Percentiles rank a stretch among this genome's conserved stretches.
Evolutionary conservation across 495 filamentous ascomycete genomes (phyloP).

Genomic region (Apiosordaria backusii): DNA sequence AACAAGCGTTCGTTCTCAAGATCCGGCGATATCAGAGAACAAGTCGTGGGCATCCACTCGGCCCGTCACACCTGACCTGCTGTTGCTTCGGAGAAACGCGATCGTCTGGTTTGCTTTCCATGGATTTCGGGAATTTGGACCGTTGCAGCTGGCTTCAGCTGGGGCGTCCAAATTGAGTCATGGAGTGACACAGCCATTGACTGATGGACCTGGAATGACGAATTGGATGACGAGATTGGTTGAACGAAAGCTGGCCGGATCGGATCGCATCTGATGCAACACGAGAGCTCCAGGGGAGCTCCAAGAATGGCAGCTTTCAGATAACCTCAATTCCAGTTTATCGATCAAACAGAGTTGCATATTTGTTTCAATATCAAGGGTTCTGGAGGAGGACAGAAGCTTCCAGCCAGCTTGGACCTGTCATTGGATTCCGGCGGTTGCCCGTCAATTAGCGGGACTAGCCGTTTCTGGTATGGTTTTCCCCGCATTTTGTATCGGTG

Average conservation of each 20-base stretch:
- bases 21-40: background rate
- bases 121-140: background rate
- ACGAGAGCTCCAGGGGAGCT: background rate
- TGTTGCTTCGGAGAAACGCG: background rate
- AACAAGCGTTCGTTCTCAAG: background rate
- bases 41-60: background rate
- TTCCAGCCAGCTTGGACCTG: conserved; percentile 6
- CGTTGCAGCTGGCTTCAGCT: background rate
- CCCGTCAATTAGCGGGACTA: conserved; percentile 17
- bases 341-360: background rate
- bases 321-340: background rate
- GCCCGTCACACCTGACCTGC: background rate
- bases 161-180: conserved; percentile 1
- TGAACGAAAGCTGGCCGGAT: background rate
- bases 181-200: conserved; percentile 1
- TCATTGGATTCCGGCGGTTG: conserved; percentile 2
- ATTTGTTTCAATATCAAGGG: background rate
- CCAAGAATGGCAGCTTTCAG: background rate
- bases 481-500: conserved; percentile 28
- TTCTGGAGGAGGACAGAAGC: background rate
- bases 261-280: background rate
- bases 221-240: conserved; percentile 5
- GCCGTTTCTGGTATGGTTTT: conserved; percentile 23
- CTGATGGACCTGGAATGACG: conserved; percentile 4
- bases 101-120: background rate